Base-by-base conservation (phyloP, 352 stramenopile genomes). In the Pythium plurisporium region DNA sequence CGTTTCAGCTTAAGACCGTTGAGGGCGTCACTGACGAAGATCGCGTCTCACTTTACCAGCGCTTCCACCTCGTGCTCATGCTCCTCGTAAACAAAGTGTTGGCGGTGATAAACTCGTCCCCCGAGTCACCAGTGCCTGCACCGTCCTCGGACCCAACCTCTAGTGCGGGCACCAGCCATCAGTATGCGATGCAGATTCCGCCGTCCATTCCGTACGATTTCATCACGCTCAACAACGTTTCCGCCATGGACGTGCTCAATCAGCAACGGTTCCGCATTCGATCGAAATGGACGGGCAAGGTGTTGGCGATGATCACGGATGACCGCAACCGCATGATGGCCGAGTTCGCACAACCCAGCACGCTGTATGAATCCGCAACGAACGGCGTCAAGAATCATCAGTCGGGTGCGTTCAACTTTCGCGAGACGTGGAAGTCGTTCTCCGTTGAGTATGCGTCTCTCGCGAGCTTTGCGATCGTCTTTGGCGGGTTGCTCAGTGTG, bases 241-340 rank as follows among this genome's bases (percentile, higher is more conserved):
- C 70, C 25, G 77, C 77, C 48, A 82, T 82, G 73, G 70, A 76
- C 44, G 42, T 79, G 31, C 56, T 82, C 15, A 77, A 79, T 52
- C 64, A 72, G 56, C 73, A 82, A 40, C 73, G 74, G 37, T 60
- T 64, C n/a, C 70, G 73, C 11, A 65, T 79, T 14, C 70, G 65
- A 1, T 55, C 65, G 33, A 77, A 79, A 38, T 79, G 70, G 70
- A 65, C 70, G 11, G 65, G 68, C 25, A 82, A 82, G 36, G 68
- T 77, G 37, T 48, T 82, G 27, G 30, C 73, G 12, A 73, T 79
- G 73, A 82, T 82, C 62, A 82, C 73, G 4, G 70, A 79, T 17
- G 73, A 82, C 34, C 70, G 73, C 45, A 82, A 82, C 59, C 67
- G 73, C 53, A 75, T 82, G 62, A 69, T 78, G 40, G 36, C 68